phyloP scores from a whole-genome alignment of 108 stramenopile species.

The Skeletonema grethae region DNA sequence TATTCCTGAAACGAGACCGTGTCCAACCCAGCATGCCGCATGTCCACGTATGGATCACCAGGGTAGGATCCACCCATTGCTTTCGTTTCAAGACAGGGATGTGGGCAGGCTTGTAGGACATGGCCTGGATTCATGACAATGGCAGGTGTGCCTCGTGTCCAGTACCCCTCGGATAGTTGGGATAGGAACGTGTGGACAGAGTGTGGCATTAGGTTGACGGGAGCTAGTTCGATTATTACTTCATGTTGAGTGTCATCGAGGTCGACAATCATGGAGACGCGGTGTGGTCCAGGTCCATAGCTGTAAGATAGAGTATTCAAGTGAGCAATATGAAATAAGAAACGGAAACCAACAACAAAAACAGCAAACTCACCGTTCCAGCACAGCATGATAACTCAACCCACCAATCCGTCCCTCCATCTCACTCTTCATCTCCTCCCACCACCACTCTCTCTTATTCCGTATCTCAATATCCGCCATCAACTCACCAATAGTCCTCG shows the following conservation, averaged over 20 bases:
- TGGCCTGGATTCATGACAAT: constrained; percentile 84
- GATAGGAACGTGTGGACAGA: constrained; percentile 53
- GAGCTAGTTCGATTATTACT: constrained; percentile 40
- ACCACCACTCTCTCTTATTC: constrained; percentile 37
- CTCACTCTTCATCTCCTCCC: constrained; percentile 27
- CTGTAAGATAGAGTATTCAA: constrained; percentile 3
- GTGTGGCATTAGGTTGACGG: constrained; percentile 52
- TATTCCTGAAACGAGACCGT: constrained; percentile 86
- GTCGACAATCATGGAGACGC: constrained; percentile 29
- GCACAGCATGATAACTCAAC: constrained; percentile 32
- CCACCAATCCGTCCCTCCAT: constrained; percentile 40
- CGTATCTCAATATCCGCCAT: constrained; percentile 39
- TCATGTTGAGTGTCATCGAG: constrained; percentile 25
- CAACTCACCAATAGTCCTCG: constrained; percentile 40
- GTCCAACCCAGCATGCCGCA: constrained; percentile 53
- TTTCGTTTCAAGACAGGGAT: constrained; percentile 61
- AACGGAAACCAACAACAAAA: not conserved
- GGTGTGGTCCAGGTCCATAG: constrained; percentile 48
- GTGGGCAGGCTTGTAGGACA: constrained; percentile 83
- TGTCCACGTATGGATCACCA: constrained; percentile 45
- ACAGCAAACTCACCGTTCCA: constrained; percentile 28
- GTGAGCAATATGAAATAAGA: not conserved
- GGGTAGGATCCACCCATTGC: constrained; percentile 21
- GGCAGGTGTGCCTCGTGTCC: constrained; percentile 66
- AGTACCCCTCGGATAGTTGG: constrained; percentile 52